Conservation (phyloP, 2,329 filamentous ascomycete genomes). For the Penicillium sp. region DNA sequence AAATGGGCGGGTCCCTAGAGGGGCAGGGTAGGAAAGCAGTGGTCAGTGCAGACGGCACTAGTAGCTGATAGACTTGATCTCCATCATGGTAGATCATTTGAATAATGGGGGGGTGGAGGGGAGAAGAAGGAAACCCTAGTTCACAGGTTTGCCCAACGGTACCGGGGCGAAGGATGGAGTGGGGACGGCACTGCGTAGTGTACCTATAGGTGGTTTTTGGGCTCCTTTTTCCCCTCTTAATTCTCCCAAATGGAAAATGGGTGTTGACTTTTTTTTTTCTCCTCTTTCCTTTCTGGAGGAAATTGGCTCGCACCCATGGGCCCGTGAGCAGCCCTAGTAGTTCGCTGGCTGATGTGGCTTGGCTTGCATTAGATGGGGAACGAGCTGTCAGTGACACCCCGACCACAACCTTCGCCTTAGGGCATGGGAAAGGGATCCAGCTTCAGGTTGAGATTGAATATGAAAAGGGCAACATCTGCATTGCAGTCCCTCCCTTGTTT, state of each 20-base stretch:
- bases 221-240: constrained; percentile 8
- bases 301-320: not conserved
- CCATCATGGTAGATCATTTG: constrained; percentile 37
- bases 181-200: constrained; percentile 6
- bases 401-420: not conserved
- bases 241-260: not conserved
- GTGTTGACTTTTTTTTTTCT: not conserved
- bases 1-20: constrained; percentile 13
- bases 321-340: constrained; percentile 3
- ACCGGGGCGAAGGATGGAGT: constrained; percentile 6
- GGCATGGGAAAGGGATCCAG: constrained; percentile 5
- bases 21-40: constrained; percentile 24
- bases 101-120: constrained; percentile 8
- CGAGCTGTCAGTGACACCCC: constrained; percentile 34
- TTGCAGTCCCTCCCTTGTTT: constrained; percentile 1
- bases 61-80: constrained; percentile 43
- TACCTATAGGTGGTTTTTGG: constrained; percentile 11
- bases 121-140: not conserved
- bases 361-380: constrained; percentile 38
- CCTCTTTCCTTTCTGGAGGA: constrained; percentile 14
- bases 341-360: constrained; percentile 31
- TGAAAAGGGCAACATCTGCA: too few relatives aligned
- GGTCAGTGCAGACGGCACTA: constrained; percentile 39
- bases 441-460: too few relatives aligned
- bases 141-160: constrained; percentile 14